These are phyloP conservation scores for Telfairia occidentalis DNA, from an alignment of 331 rosid species.

Conservation along the genomic window DNA sequence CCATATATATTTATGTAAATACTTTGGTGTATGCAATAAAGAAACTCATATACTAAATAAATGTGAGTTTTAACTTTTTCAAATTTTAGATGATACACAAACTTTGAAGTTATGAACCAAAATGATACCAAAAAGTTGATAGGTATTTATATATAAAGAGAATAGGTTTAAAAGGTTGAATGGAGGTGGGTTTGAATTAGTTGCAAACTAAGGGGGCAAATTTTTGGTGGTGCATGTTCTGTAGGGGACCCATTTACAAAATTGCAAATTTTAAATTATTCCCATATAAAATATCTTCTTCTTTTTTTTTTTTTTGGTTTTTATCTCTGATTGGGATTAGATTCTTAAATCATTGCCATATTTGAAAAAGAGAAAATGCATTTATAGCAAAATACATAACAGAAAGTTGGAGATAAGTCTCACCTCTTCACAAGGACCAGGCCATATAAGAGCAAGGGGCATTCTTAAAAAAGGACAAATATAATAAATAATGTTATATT, in stretches of 20 bases:
- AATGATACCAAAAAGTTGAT: no score
- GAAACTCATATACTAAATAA: no score
- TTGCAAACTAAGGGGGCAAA: neutral
- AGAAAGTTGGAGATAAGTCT: neutral
- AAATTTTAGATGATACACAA: neutral
- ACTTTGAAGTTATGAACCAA: neutral
- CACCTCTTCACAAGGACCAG: neutral
- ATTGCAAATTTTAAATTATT: neutral
- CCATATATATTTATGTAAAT: no score
- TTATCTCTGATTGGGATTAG: neutral
- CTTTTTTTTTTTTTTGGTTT: neutral
- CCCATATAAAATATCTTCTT: neutral
- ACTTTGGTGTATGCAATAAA: no score
- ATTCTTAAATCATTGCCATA: neutral
- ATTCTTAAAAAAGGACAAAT: no score
- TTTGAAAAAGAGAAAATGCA: no score
- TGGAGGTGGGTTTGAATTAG: neutral
- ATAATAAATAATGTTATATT: no score
- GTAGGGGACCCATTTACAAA: neutral
- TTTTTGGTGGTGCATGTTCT: neutral
- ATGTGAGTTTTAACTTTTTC: no score
- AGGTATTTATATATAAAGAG: neutral
- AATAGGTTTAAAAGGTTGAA: neutral
- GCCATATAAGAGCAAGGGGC: neutral
- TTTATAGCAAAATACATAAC: no score